Percentiles rank a stretch among this genome's conserved stretches.
Conservation (phyloP, 2,329 filamentous ascomycete genomes). For the Harringtonia aguacate region DNA sequence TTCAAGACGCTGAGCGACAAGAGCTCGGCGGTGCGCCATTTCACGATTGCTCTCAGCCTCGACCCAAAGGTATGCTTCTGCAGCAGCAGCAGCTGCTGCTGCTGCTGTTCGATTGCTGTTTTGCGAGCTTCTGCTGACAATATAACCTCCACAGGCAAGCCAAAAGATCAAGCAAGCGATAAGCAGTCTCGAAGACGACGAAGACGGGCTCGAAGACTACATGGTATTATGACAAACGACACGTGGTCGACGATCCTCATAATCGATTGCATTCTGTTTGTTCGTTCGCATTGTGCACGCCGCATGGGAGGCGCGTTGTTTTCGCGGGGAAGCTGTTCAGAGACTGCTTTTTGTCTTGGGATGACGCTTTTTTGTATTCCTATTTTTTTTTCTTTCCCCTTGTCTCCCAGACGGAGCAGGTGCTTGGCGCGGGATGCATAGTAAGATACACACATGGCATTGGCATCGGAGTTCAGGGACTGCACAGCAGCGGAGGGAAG, state of each 20-base stretch:
- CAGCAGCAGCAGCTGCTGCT: neutral
- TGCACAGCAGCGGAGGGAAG: neutral
- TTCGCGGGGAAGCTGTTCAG: neutral
- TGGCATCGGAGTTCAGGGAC: conserved; percentile 4
- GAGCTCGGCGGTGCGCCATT: conserved; percentile 78
- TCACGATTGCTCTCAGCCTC: conserved; percentile 87
- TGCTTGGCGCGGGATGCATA: neutral
- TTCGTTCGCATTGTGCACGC: neutral
- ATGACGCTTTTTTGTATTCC: no score
- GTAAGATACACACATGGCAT: neutral
- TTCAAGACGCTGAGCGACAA: conserved; percentile 65
- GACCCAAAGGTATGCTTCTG: conserved; percentile 83
- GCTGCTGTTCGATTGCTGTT: neutral
- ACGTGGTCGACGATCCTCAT: neutral
- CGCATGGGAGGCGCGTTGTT: neutral
- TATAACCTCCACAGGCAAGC: conserved; percentile 73
- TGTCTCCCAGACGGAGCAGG: neutral
- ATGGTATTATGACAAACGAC: conserved; percentile 41
- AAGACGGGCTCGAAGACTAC: conserved; percentile 58
- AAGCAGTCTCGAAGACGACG: conserved; percentile 77
- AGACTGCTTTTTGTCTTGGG: neutral
- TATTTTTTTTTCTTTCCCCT: neutral
- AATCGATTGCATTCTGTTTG: neutral
- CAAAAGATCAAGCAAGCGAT: conserved; percentile 95
- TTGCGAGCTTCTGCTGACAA: conserved; percentile 13